phyloP scores from a whole-genome alignment of 2,329 filamentous ascomycete genomes.

The Cyanodermella asteris region DNA sequence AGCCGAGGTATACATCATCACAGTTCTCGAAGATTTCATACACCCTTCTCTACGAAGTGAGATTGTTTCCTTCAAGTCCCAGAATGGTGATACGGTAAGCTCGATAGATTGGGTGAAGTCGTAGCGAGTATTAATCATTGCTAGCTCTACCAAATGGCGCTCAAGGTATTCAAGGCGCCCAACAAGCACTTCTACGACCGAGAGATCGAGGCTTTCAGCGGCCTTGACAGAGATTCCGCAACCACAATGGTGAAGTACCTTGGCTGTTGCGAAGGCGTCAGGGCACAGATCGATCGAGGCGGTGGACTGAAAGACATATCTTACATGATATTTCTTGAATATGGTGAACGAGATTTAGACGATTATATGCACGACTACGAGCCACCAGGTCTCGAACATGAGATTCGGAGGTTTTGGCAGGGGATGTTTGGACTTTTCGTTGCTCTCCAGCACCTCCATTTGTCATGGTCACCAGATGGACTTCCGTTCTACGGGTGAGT shows the following conservation, averaged over 20 bases:
- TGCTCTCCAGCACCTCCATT: conserved; percentile 12
- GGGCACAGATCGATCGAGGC: not conserved
- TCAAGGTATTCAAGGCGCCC: conserved; percentile 11
- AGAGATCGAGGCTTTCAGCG: conserved; percentile 13
- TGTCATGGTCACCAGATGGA: conserved; percentile 2
- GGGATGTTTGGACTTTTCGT: conserved; percentile 12
- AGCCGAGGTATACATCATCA: conserved; percentile 10
- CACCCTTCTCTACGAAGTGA: too few relatives aligned
- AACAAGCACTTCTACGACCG: conserved; percentile 9
- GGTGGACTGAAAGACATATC: conserved; percentile 2
- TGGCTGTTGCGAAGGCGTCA: conserved; percentile 10
- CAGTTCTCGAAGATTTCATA: conserved; percentile 9
- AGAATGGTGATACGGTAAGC: too few relatives aligned
- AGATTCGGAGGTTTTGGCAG: conserved; percentile 15
- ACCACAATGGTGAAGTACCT: conserved; percentile 14
- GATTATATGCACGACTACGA: conserved; percentile 10
- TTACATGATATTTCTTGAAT: conserved; percentile 17
- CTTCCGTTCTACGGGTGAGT: conserved; percentile 9
- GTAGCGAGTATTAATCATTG: conserved; percentile 4
- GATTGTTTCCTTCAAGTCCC: too few relatives aligned
- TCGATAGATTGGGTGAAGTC: conserved; percentile 5
- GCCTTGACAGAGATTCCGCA: conserved; percentile 8
- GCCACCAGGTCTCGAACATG: conserved; percentile 11
- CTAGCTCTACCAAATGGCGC: conserved; percentile 12
- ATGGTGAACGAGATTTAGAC: conserved; percentile 14